Evolutionary conservation across 495 filamentous ascomycete species (phyloP).

Genomic region (Penicillium macrosclerotiorum): DNA sequence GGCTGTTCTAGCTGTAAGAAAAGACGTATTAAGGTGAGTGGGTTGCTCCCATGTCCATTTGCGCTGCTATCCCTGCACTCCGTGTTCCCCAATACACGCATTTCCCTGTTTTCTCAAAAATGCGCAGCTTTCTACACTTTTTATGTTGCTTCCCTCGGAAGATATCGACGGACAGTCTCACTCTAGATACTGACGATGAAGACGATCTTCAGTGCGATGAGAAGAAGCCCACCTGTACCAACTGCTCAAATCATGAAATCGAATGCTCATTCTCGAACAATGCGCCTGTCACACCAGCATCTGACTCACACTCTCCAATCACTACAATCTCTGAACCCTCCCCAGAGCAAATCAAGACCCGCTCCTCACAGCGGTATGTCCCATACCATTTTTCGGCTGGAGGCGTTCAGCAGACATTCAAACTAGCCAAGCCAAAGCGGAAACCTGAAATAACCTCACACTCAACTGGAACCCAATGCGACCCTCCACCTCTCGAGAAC

Average conservation of each 20-base stretch:
- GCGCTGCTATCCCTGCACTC: no score
- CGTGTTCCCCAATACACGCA: no score
- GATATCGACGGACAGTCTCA: neutral
- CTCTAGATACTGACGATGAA: neutral
- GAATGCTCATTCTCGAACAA: conserved; percentile 24
- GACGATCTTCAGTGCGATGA: conserved; percentile 36
- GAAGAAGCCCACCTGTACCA: conserved; percentile 28
- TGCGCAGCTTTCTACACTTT: conserved; percentile 1
- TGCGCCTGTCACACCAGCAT: neutral
- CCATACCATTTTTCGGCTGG: conserved; percentile 21
- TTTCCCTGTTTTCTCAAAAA: neutral
- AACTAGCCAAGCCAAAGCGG: neutral
- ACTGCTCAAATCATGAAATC: conserved; percentile 28
- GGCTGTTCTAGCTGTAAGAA: conserved; percentile 36
- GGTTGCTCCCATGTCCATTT: neutral
- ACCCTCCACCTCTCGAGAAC: conserved; percentile 3
- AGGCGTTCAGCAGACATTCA: conserved; percentile 10
- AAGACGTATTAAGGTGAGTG: conserved; percentile 35
- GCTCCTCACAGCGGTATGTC: conserved; percentile 23
- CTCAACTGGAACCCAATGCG: conserved; percentile 10
- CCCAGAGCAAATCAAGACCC: neutral
- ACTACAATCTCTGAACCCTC: neutral
- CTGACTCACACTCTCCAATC: neutral
- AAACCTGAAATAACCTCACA: neutral
- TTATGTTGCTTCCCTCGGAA: neutral